These are phyloP conservation scores for Pseudogymnoascus sp. DNA, from an alignment of 2,329 filamentous ascomycete species.

Conservation along the genomic window DNA sequence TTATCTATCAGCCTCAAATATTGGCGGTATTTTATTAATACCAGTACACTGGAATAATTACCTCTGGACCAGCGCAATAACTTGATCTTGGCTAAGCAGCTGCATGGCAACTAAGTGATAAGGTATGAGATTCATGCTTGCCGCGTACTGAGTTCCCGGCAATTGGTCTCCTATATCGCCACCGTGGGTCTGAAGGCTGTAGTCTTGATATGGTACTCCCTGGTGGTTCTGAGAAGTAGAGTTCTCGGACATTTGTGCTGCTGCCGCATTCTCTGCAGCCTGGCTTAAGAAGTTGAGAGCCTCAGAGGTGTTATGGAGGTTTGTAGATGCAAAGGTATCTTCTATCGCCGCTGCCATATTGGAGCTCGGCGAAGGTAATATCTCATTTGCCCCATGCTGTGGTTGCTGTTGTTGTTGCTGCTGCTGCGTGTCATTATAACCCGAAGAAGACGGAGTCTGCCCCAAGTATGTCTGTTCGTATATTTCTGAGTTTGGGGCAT, in stretches of 20 bases:
- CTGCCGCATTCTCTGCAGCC: constrained; percentile 28
- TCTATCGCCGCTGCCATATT: constrained; percentile 24
- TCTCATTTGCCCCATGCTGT: not conserved
- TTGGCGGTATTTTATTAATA: not conserved
- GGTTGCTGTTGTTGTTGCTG: not conserved
- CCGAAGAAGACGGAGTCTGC: not conserved
- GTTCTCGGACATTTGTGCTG: constrained; percentile 10
- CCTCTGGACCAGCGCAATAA: not conserved
- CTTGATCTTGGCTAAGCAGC: not conserved
- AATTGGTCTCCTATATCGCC: not conserved
- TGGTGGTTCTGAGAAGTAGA: not conserved
- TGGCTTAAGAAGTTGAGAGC: constrained; percentile 34
- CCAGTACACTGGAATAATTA: not conserved
- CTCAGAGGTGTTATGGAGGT: constrained; percentile 35
- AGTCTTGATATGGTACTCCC: not conserved
- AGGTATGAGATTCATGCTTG: not conserved
- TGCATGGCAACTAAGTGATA: not conserved
- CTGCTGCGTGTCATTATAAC: not conserved
- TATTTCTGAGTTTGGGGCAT: not conserved
- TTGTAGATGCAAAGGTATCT: constrained; percentile 33
- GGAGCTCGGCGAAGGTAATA: not conserved
- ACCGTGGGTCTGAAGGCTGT: not conserved
- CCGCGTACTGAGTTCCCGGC: not conserved
- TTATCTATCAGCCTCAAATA: constrained; percentile 38
- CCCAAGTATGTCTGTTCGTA: not conserved